Conservation (phyloP, 2,329 filamentous ascomycete genomes). For the Arthrocladium fulminans region DNA sequence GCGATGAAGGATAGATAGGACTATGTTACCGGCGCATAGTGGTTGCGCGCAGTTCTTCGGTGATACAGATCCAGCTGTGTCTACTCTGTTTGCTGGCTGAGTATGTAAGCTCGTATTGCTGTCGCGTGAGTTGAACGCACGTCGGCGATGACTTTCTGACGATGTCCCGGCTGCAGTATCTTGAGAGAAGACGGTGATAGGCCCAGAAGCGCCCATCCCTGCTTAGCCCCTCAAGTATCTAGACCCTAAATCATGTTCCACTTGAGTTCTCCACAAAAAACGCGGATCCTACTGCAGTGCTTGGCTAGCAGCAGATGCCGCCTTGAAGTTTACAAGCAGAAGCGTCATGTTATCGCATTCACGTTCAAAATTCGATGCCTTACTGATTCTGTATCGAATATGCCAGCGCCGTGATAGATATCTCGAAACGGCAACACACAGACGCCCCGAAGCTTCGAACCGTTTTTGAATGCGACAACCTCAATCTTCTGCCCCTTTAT, state of each 20-base stretch:
- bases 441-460: neutral
- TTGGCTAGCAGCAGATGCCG: no score
- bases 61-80: neutral
- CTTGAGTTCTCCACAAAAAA: neutral
- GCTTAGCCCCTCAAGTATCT: neutral
- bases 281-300: neutral
- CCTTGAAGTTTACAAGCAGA: no score
- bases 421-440: neutral
- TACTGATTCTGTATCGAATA: neutral
- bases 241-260: neutral
- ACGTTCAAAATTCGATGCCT: no score
- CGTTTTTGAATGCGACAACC: neutral
- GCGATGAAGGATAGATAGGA: neutral
- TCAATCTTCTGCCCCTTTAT: no score
- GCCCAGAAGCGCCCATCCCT: neutral
- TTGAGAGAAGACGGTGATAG: neutral
- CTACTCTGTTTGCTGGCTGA: neutral
- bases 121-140: slow-evolving; percentile 2
- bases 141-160: slow-evolving; percentile 2
- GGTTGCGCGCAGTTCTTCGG: neutral
- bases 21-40: slow-evolving; percentile 2
- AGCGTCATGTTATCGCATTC: no score
- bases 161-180: neutral
- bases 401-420: no score
- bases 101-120: neutral